These are phyloP conservation scores for Mucor racemosus DNA, from an alignment of 371 early-diverging fungal species.

Conservation along the genomic window DNA sequence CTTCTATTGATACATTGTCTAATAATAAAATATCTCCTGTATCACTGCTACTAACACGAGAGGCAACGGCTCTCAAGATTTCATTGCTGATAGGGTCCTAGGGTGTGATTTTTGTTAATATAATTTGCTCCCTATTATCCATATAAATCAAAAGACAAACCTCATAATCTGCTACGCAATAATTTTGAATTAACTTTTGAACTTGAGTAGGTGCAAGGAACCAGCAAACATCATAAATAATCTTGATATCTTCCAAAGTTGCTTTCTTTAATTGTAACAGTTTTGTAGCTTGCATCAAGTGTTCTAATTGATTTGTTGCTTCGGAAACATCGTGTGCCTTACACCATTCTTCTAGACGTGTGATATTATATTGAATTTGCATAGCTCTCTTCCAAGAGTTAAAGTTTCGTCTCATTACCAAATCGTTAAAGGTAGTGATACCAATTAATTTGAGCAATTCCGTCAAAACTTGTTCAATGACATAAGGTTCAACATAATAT, in stretches of 20 bases:
- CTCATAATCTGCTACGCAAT: slow-evolving; percentile 80
- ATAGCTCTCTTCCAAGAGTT: slow-evolving; percentile 90
- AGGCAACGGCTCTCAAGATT: slow-evolving; percentile 88
- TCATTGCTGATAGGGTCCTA: slow-evolving; percentile 58
- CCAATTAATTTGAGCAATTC: slow-evolving; percentile 92
- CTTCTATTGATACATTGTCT: slow-evolving; percentile 82
- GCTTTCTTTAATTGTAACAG: slow-evolving; percentile 93
- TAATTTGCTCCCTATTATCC: not conserved
- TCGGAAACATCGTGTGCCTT: slow-evolving; percentile 90
- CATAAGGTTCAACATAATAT: slow-evolving; percentile 89
- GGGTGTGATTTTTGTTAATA: not conserved
- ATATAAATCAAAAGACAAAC: slow-evolving; percentile 23
- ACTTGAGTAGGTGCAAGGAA: slow-evolving; percentile 92
- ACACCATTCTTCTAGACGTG: slow-evolving; percentile 97
- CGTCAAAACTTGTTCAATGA: slow-evolving; percentile 81
- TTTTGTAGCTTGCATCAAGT: slow-evolving; percentile 94
- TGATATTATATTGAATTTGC: slow-evolving; percentile 98
- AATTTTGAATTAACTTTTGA: slow-evolving; percentile 90
- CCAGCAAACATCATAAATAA: slow-evolving; percentile 96
- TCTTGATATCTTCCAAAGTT: slow-evolving; percentile 88
- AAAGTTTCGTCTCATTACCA: slow-evolving; percentile 90
- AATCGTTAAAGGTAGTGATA: slow-evolving; percentile 91
- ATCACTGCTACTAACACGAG: slow-evolving; percentile 82
- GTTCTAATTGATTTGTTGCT: slow-evolving; percentile 87
- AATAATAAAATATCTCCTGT: slow-evolving; percentile 86